Evolutionary conservation across 257 asterid genomes (phyloP), one percentile per base, ranked within the genome.

Genomic region (Plantago major): DNA sequence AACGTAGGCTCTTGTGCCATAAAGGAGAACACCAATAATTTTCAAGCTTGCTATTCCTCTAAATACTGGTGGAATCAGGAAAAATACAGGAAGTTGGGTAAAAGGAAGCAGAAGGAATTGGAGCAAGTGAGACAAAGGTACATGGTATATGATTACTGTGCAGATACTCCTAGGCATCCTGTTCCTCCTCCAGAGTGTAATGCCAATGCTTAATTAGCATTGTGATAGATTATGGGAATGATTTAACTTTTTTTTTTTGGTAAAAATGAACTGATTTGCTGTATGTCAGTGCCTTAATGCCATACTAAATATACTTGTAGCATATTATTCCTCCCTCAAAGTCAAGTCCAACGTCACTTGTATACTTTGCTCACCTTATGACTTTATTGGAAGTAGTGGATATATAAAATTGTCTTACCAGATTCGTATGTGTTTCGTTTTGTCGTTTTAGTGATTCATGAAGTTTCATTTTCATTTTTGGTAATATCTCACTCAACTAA

Each of bases 101-200:
- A 30, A 13, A 8, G 12, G n/a, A 63, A 77, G 59, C 14, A n/a
- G 45, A 64, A 17, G 19, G 7, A 7, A 3, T 76, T 69, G 18
- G 62, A 74, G 9, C 16, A 19, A 0, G 83, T 73, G 11, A 80
- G 78, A 44, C 9, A 22, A 2, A 68, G 73, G 13, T 73, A 75
- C 16, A 63, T 85, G 84, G 63, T 47, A 55, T 84, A 84, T 70
- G 90, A 84, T 55, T 87, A 87, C 50, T 87, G 96, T 71, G n/a
- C 38, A 45, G 94, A 87, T 62, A 64, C 28, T 44, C 26, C 44
- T 2, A 78, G 76, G 68, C 49, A 67, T 46, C 81, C 82, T 10
- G 67, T 18, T 61, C 43, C 66, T 46, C 90, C 86, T 9, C 73
- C 76, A 0, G 87, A 87, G 64, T 84, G 95, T 48, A 57, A 7